Conservation (phyloP, 1,284 basidiomycete species). For the Gymnopus androsaceus region DNA sequence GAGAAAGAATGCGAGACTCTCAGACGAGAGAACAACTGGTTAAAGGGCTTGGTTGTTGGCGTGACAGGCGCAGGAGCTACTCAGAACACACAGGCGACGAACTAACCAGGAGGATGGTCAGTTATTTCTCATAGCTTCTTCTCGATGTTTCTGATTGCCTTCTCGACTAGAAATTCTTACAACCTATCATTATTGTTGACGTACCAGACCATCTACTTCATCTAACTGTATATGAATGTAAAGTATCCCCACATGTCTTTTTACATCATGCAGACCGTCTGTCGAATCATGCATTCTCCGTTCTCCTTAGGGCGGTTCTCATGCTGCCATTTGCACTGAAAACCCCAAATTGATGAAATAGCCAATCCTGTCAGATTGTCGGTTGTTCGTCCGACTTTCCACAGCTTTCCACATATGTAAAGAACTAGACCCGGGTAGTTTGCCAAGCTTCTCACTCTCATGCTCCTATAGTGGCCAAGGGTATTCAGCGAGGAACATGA, state of each 20-base stretch:
- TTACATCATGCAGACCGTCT: neutral
- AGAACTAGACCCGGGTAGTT: no score
- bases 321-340: no score
- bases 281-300: neutral
- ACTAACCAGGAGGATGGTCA: neutral
- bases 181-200: neutral
- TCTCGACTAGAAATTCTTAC: neutral
- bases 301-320: no score
- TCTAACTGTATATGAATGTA: neutral
- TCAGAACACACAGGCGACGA: constrained; percentile 22
- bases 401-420: no score
- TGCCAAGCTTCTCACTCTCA: no score
- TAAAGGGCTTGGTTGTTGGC: constrained; percentile 91
- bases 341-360: no score
- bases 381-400: no score
- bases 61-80: constrained; percentile 68
- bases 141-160: neutral
- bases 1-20: constrained; percentile 91
- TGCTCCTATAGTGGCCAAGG: no score
- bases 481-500: no score
- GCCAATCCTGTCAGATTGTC: no score
- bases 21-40: constrained; percentile 91
- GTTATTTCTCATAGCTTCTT: neutral
- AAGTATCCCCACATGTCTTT: neutral
- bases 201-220: neutral